Base-by-base conservation (phyloP, 495 filamentous ascomycete species). In the Staphylotrichum longicolle region DNA sequence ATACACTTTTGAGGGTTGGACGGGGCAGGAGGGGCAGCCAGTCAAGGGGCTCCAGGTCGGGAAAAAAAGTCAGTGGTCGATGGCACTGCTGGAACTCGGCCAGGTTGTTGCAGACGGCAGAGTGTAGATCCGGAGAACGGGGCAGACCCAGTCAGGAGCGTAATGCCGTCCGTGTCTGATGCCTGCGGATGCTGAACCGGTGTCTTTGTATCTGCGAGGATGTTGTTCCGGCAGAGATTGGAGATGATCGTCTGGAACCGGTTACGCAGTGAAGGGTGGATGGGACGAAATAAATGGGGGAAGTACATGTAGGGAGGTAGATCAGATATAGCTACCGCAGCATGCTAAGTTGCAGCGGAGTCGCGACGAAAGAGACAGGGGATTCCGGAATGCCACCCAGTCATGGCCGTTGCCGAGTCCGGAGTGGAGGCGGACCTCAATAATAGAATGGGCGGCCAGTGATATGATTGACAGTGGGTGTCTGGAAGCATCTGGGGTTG, bases 91-190 rank as follows among this genome's bases (percentile, higher is more conserved):
- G 39, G 35, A 42, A 20, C 39, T 55, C 30, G 14, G 37, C 52
- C 52, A 51, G 51, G 48, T 52, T 49, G 45, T 49, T 37, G 51
- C 62, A 55, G 63, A 58, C 60, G 35, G 44, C 48, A 57, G 58
- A 27, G 57, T 57, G 58, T 20, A 62, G 65, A 69, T 67, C 69
- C 65, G 65, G 63, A 68, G 61, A 63, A 52, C 61, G 63, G 64
- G 56, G 56, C 51, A 37, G 61, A 62, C 48, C 57, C 66, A 50
- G 52, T 52, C 54, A 70, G 47, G 54, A 32, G n/a, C 20, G 60
- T 54, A 68, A 66, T 68, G 69, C 67, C 67, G 66, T 67, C 67
- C 67, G 66, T 67, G 62, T 62, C 66, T 63, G 55, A 40, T 35
- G 49, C 15, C 50, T 32, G 61, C 33, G 30, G 56, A 5, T 15